These are phyloP conservation scores for Aspergillus clavatus DNA, from an alignment of 2,329 filamentous ascomycete species.

Conservation along the genomic window DNA sequence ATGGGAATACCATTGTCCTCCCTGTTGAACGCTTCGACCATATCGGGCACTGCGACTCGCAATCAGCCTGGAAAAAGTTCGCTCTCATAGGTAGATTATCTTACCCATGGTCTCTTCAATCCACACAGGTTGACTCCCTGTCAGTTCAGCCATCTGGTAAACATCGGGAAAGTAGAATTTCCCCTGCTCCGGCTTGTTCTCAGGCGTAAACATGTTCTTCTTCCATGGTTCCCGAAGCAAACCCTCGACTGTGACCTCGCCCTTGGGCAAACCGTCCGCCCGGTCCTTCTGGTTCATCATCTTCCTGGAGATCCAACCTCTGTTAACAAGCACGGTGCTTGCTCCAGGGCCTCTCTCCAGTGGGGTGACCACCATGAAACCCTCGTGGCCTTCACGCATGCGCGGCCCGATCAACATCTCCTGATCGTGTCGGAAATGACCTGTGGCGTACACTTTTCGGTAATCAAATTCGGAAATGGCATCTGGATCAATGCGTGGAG, in stretches of 20 bases:
- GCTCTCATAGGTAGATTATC: constrained; percentile 12
- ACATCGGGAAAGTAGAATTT: constrained; percentile 97
- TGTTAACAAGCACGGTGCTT: constrained; percentile 76
- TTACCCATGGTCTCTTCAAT: constrained; percentile 91
- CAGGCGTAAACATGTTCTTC: constrained; percentile 96
- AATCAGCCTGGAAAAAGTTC: constrained; percentile 10
- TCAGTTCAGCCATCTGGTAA: constrained; percentile 76
- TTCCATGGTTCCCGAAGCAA: constrained; percentile 85
- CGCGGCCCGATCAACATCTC: constrained; percentile 96
- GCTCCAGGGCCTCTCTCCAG: constrained; percentile 61
- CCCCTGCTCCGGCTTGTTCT: constrained; percentile 74
- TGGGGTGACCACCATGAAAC: constrained; percentile 87
- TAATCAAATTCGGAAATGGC: constrained; percentile 89
- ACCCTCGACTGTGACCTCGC: constrained; percentile 74
- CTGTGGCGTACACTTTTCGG: constrained; percentile 71
- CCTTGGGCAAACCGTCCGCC: constrained; percentile 60
- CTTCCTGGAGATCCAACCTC: constrained; percentile 86
- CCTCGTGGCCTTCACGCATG: constrained; percentile 81
- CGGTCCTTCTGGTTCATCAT: constrained; percentile 60
- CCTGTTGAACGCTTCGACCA: constrained; percentile 70
- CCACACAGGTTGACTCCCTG: constrained; percentile 84
- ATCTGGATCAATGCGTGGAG: constrained; percentile 73
- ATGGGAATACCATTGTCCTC: constrained; percentile 81
- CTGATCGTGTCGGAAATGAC: constrained; percentile 74
- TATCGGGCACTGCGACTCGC: constrained; percentile 61